Evolutionary conservation across 1,284 basidiomycete genomes (phyloP).

Genomic region (Clitocybe nebularis): DNA sequence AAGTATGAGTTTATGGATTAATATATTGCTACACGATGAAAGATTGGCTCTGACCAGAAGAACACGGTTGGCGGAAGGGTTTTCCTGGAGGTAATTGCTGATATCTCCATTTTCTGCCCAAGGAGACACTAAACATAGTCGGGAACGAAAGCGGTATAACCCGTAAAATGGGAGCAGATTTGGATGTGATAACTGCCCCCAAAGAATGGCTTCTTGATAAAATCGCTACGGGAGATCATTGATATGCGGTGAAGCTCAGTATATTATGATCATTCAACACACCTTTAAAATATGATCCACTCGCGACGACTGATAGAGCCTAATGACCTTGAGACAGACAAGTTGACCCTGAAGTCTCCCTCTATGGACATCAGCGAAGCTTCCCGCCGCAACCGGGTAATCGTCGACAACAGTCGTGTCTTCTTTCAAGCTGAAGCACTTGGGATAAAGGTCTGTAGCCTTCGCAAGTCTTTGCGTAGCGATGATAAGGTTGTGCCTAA

Average conservation of each 20-base stretch:
- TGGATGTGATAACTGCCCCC: constrained; percentile 28
- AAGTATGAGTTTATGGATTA: background rate
- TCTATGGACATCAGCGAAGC: background rate
- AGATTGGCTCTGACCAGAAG: constrained; percentile 19
- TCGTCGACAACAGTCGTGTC: background rate
- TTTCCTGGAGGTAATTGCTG: constrained; percentile 19
- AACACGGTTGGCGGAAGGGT: constrained; percentile 18
- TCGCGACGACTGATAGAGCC: background rate
- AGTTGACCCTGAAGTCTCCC: background rate
- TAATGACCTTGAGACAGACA: background rate
- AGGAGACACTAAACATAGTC: constrained; percentile 30
- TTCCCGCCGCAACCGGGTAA: background rate
- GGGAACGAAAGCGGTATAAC: constrained; percentile 16
- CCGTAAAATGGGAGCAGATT: constrained; percentile 30
- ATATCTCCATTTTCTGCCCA: constrained; percentile 35
- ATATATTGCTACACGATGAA: constrained; percentile 16
- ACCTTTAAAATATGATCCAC: background rate
- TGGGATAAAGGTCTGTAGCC: constrained; percentile 6
- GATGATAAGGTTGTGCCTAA: constrained; percentile 6
- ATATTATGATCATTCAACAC: no score
- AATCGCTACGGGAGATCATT: background rate
- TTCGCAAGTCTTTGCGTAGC: constrained; percentile 6
- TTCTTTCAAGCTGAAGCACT: constrained; percentile 1
- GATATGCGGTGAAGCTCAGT: no score
- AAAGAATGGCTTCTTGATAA: constrained; percentile 8